Conservation (phyloP, 179 eudicot species). For the Silene coronaria region DNA sequence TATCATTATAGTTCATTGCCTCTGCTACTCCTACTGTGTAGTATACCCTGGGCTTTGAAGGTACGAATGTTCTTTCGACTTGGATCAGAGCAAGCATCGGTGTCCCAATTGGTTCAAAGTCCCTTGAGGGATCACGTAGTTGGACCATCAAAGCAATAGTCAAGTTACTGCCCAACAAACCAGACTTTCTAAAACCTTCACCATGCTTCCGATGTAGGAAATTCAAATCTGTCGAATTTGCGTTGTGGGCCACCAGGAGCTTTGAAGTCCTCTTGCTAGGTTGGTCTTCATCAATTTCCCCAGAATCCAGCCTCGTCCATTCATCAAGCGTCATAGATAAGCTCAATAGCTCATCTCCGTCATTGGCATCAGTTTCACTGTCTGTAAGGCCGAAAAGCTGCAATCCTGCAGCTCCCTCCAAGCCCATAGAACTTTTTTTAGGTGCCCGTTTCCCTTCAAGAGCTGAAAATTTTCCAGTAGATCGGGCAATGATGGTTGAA, state of each 20-base stretch:
- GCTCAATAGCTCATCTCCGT: slow-evolving; percentile 53
- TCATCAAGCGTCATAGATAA: slow-evolving; percentile 81
- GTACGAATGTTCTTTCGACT: slow-evolving; percentile 78
- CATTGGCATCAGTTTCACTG: slow-evolving; percentile 39
- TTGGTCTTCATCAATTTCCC: slow-evolving; percentile 64
- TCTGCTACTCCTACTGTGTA: slow-evolving; percentile 33
- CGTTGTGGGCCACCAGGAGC: slow-evolving; percentile 88
- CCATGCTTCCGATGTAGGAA: slow-evolving; percentile 46
- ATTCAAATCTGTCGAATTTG: slow-evolving; percentile 41
- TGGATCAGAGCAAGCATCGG: slow-evolving; percentile 93
- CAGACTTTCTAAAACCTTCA: slow-evolving; percentile 44
- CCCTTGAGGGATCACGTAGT: slow-evolving; percentile 74
- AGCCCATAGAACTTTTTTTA: slow-evolving; percentile 43
- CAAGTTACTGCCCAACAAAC: slow-evolving; percentile 80
- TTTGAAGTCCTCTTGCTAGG: slow-evolving; percentile 72
- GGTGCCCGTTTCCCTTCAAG: slow-evolving; percentile 42
- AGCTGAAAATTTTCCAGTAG: slow-evolving; percentile 49
- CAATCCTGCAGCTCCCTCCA: slow-evolving; percentile 88
- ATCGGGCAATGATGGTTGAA: slow-evolving; percentile 46
- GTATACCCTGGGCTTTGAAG: slow-evolving; percentile 69
- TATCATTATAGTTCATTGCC: slow-evolving; percentile 36
- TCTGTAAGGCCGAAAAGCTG: slow-evolving; percentile 60
- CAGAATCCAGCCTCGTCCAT: slow-evolving; percentile 91
- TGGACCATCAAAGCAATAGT: slow-evolving; percentile 93
- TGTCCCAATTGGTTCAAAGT: slow-evolving; percentile 83